Evolutionary conservation across 1,284 basidiomycete species (phyloP), one percentile per base, ranked within the genome.

Genomic region (Irpex lacteus): DNA sequence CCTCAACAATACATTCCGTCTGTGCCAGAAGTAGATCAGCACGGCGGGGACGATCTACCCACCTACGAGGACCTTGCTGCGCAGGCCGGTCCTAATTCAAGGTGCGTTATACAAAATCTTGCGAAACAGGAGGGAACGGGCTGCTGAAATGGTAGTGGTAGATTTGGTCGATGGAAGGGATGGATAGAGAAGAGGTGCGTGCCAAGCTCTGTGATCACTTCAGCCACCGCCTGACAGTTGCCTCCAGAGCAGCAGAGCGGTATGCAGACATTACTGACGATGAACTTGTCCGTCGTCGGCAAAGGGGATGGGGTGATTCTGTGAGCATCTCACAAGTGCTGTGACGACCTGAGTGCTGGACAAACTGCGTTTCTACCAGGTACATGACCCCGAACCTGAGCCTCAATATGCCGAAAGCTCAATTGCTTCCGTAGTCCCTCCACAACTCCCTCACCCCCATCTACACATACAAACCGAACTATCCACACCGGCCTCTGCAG

Each of bases 131-230:
- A 19, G 11, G 6, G 13, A 9, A 34, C 3, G 9, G 18, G 21
- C 50, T 52, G 15, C 18, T 47, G 5, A n/a, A 47, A 34, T 53
- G 44, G 44, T 36, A 40, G 13, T n/a, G 59, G n/a, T 44, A 91
- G 91, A 71, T 92, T 94, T 70, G 91, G 92, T 47, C 81, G 91
- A 65, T 94, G 91, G 91, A 85, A 82, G 72, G 85, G 86, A 18
- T 94, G 91, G 91, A 90, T 94, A 65, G 91, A 94, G 78, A 94
- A 94, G 75, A 83, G 91, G 91, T 89, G 66, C 62, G 76, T 65
- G 3, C 34, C 44, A 8, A 34, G 59, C 58, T 54, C 18, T 63
- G n/a, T 32, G 15, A 18, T 53, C 15, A 5, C 7, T 19, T n/a
- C 47, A 50, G 18, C 32, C 57, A 34, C 32, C 47, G 49, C 36